A percentile compares a stretch with the other conserved stretches of the same genome.
phyloP scores from a whole-genome alignment of 768 basidiomycete genomes.

The Suillus bovinus region DNA sequence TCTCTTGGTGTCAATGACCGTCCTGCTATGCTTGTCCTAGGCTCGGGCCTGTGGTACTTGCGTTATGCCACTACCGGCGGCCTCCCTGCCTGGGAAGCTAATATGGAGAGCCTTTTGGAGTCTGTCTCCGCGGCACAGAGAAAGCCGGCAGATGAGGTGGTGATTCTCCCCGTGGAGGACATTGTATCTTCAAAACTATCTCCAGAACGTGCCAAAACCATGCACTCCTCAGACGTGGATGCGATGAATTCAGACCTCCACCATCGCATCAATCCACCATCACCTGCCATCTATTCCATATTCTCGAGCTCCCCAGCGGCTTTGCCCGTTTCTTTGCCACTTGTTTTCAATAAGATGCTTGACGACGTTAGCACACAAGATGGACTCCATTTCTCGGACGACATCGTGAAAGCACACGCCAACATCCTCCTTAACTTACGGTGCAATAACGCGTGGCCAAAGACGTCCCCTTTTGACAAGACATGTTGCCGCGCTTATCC shows the following conservation, averaged over 20 bases:
- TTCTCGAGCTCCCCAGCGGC: constrained; percentile 22
- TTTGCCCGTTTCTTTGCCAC: constrained; percentile 58
- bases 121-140: constrained; percentile 38
- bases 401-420: constrained; percentile 66
- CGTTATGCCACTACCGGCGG: constrained; percentile 77
- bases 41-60: constrained; percentile 89
- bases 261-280: constrained; percentile 56
- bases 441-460: constrained; percentile 74
- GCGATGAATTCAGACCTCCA: constrained; percentile 88
- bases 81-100: constrained; percentile 74
- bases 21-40: constrained; percentile 76
- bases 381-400: constrained; percentile 77
- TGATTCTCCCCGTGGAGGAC: constrained; percentile 78
- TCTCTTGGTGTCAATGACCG: constrained; percentile 15
- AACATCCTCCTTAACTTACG: constrained; percentile 76
- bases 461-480: constrained; percentile 64
- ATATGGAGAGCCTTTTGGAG: constrained; percentile 65
- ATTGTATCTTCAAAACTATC: constrained; percentile 68
- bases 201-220: constrained; percentile 59
- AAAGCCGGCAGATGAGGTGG: constrained; percentile 66
- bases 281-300: constrained; percentile 30
- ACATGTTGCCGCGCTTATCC: constrained; percentile 85
- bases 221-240: constrained; percentile 79
- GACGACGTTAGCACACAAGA: constrained; percentile 76
- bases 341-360: constrained; percentile 81